Base-by-base conservation (phyloP, 345 rosid species). In the Anastatica hierochuntica region DNA sequence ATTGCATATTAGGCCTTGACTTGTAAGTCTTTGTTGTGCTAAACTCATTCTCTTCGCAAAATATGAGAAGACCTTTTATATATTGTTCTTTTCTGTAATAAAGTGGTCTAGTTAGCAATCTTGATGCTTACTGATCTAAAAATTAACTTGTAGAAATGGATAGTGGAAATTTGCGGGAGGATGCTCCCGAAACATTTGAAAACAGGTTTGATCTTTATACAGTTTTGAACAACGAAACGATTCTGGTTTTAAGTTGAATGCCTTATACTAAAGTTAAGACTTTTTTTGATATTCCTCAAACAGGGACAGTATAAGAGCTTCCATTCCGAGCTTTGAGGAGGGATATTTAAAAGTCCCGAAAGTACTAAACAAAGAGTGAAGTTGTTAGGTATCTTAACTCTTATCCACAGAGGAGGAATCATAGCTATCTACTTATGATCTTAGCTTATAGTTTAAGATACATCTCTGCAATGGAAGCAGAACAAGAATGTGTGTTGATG, bases 351-450 rank as follows among this genome's bases (percentile, higher is more conserved):
- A 66, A 66, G 71, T 66, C 13, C 71, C 71, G 1, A 82, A 79
- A 72, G 82, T 88, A 50, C 63, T 88, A 54, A 88, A 76, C 78
- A 82, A 82, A 66, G 86, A 81, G 58, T 83, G 63, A 5, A 72
- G 23, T 26, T 12, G 9, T 21, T 12, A 19, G 75, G 72, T 73
- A 61, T 29, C 14, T 27, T 47, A 7, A 14, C 49, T 48, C 8
- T 34, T 49, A 34, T 51, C 30, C 53, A 48, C 14, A 3, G 14
- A 46, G 11, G 33, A 29, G 31, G 6, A 13, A 26, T 51, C 9
- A 17, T 33, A 14, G 36, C 16, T 43, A 6, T 18, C 67, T 8
- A 35, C 19, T 39, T 45, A 36, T 20, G 26, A 38, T 38, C 10
- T 36, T 37, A 37, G 39, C 29, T 44, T 45, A 6, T 53, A 10